A percentile compares a stretch with the other conserved stretches of the same genome.
These are phyloP conservation scores for Zygoascus bituminiphila DNA, from an alignment of 805 yeast genomes.

Conservation along the genomic window DNA sequence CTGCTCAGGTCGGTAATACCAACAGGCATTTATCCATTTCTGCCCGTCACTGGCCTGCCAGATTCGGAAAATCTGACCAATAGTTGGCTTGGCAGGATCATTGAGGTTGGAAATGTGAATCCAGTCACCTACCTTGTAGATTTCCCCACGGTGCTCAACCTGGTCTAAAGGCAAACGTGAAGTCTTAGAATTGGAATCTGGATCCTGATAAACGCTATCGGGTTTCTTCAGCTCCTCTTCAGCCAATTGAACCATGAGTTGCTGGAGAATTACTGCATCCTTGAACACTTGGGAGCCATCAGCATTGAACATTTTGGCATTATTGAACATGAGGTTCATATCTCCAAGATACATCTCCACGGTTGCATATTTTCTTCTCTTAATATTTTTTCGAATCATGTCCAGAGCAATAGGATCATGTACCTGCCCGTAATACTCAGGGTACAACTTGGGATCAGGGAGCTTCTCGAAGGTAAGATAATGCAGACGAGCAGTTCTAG, in stretches of 20 bases:
- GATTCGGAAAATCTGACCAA: conserved; percentile 86
- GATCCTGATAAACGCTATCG: conserved; percentile 59
- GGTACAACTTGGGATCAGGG: conserved; percentile 55
- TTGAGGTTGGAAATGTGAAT: conserved; percentile 79
- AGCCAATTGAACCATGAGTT: conserved; percentile 45
- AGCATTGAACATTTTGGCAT: conserved; percentile 59
- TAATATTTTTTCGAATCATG: conserved; percentile 64
- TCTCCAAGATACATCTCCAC: conserved; percentile 75
- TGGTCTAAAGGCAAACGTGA: conserved; percentile 74
- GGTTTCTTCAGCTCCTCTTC: conserved; percentile 72
- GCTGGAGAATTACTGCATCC: conserved; percentile 58
- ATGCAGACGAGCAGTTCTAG: conserved; percentile 41
- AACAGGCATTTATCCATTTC: conserved; percentile 86
- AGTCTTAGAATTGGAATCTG: conserved; percentile 48
- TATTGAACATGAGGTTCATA: conserved; percentile 62
- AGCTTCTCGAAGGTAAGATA: conserved; percentile 66
- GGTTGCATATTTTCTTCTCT: conserved; percentile 69
- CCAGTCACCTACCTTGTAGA: conserved; percentile 91
- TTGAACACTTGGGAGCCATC: conserved; percentile 49
- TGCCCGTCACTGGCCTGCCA: conserved; percentile 79
- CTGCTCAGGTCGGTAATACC: conserved; percentile 98
- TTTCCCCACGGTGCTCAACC: conserved; percentile 59
- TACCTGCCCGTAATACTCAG: conserved; percentile 41
- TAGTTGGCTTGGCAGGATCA: conserved; percentile 82
- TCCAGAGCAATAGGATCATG: conserved; percentile 36